Conservation (phyloP, 75 land plant species). For the Cupressus sempervirens region DNA sequence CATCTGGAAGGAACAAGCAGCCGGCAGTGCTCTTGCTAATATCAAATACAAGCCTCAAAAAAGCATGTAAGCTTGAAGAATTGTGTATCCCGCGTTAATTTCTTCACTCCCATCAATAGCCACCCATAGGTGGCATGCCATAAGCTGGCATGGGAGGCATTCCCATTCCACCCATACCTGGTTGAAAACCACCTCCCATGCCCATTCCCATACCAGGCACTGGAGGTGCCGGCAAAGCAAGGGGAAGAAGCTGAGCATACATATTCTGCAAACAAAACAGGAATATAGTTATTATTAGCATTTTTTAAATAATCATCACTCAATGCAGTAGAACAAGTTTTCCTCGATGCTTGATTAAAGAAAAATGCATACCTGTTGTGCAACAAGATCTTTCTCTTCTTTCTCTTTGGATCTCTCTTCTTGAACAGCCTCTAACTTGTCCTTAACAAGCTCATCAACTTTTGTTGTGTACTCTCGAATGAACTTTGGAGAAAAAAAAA, state of each 20-base stretch:
- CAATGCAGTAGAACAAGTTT: background rate
- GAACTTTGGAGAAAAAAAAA: slow-evolving; percentile 38
- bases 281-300: background rate
- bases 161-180: slow-evolving; percentile 49
- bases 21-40: background rate
- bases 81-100: background rate
- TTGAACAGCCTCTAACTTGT: slow-evolving; percentile 65
- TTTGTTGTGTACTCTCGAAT: slow-evolving; percentile 91
- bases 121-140: slow-evolving; percentile 72
- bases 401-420: slow-evolving; percentile 79
- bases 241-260: slow-evolving; percentile 98
- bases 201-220: slow-evolving; percentile 58
- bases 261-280: slow-evolving; percentile 74
- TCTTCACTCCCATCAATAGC: background rate
- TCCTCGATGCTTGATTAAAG: background rate
- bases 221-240: slow-evolving; percentile 97
- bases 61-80: background rate
- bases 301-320: background rate
- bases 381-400: slow-evolving; percentile 90
- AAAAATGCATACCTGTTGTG: slow-evolving; percentile 64
- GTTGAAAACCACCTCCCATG: slow-evolving; percentile 18
- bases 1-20: background rate
- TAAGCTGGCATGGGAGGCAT: slow-evolving; percentile 89
- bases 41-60: slow-evolving; percentile 7
- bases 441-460: slow-evolving; percentile 93